phyloP scores from a whole-genome alignment of 129 eudicot species.

The Flaveria ramosissima region DNA sequence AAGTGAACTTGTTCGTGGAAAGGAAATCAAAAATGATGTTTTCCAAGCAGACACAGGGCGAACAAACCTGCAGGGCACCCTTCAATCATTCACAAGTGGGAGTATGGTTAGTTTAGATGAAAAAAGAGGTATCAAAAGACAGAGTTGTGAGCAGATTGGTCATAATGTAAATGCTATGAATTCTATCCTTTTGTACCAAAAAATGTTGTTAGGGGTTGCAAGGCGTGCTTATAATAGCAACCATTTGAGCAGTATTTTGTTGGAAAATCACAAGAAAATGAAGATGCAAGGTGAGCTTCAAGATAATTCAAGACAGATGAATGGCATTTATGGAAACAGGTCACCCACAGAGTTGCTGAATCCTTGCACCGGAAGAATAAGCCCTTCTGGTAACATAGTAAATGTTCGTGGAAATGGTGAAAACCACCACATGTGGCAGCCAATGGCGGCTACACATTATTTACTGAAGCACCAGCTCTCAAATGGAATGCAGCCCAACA shows the following conservation, averaged over 20 bases:
- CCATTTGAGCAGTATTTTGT: slow-evolving; percentile 18
- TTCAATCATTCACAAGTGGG: slow-evolving; percentile 22
- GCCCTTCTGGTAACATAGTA: slow-evolving; percentile 19
- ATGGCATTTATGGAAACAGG: slow-evolving; percentile 32
- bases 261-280: slow-evolving; percentile 53
- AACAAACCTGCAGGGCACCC: slow-evolving; percentile 12
- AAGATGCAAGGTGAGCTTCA: slow-evolving; percentile 41
- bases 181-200: slow-evolving; percentile 43
- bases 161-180: slow-evolving; percentile 24
- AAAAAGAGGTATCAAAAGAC: slow-evolving; percentile 56
- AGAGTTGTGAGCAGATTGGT: slow-evolving; percentile 28
- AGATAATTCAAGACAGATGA: slow-evolving; percentile 29
- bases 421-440: slow-evolving; percentile 24
- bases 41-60: slow-evolving; percentile 30
- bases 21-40: slow-evolving; percentile 7
- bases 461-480: slow-evolving; percentile 39
- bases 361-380: slow-evolving; percentile 30
- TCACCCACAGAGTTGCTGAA: slow-evolving; percentile 28
- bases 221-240: slow-evolving; percentile 21
- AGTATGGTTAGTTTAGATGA: slow-evolving; percentile 27
- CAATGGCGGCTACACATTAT: slow-evolving; percentile 26
- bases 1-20: slow-evolving; percentile 19
- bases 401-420: slow-evolving; percentile 26
- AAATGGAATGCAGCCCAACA: slow-evolving; percentile 22
- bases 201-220: slow-evolving; percentile 24